phyloP scores from a whole-genome alignment of 768 basidiomycete species.

The Lactarius sp. region DNA sequence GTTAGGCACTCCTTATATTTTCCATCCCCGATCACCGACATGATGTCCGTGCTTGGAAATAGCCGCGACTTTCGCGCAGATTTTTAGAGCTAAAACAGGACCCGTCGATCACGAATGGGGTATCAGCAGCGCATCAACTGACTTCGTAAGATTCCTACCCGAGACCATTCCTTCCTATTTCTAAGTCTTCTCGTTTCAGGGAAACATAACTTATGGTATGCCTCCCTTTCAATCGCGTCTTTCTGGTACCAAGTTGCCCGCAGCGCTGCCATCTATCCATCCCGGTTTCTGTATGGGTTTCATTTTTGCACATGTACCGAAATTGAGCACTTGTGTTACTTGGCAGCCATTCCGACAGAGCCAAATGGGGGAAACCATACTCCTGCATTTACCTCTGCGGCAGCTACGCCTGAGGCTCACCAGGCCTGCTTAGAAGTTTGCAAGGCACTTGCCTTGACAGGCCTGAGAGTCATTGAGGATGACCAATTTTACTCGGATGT shows the following conservation, averaged over 20 bases:
- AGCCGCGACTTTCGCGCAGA: conserved; percentile 63
- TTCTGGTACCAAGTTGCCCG: neutral
- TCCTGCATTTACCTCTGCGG: conserved; percentile 56
- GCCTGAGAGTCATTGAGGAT: conserved; percentile 65
- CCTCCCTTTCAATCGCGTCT: neutral
- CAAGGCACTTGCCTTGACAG: conserved; percentile 67
- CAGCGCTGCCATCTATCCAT: conserved; percentile 63
- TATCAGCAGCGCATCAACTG: conserved; percentile 68
- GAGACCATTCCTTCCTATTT: neutral
- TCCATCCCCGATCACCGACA: neutral
- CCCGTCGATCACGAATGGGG: conserved; percentile 61
- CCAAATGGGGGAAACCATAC: conserved; percentile 77
- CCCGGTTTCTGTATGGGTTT: conserved; percentile 55
- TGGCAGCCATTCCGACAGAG: conserved; percentile 68
- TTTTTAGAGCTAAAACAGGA: conserved; percentile 58
- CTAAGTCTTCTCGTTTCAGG: conserved; percentile 37
- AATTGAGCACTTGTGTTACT: neutral
- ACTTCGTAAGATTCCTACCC: conserved; percentile 54
- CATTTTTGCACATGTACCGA: neutral
- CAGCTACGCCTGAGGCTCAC: conserved; percentile 56
- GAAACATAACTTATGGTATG: conserved; percentile 71
- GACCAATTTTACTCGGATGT: conserved; percentile 58
- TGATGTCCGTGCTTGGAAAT: neutral
- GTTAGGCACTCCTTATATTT: conserved; percentile 33
- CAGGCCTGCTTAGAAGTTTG: conserved; percentile 61